Evolutionary conservation across 306 rosid genomes (phyloP), one percentile per base, ranked within the genome.

Genomic region (Carpinus fangiana): DNA sequence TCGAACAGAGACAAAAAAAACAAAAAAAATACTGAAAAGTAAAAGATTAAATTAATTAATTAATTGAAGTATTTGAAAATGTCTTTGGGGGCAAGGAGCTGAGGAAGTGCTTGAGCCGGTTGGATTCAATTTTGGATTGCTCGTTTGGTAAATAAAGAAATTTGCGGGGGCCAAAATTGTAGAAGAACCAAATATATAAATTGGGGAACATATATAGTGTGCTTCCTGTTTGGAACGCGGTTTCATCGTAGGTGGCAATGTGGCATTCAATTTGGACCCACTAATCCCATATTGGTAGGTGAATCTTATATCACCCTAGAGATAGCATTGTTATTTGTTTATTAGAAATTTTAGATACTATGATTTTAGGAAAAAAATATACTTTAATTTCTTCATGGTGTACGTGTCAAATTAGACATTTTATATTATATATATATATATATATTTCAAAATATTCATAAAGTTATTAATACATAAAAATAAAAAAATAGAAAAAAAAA

Each of bases 211-310:
- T 5, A 41, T 41, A 38, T 79, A 76, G 57, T 69, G 72, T 66
- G 14, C 45, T 51, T 55, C 75, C 85, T 88, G 86, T 88, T 78
- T 7, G 31, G 76, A 36, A 90, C 94, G 92, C 92, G 94, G 83
- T 88, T 90, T 90, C 78, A 7, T 60, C 79, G 60, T 82, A 85
- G 83, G 90, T 90, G 90, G 83, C 86, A 76, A 85, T 82, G 90
- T 90, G 90, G 83, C 86, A 76, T 54, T 57, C 7, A 54, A 13
- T 18, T 65, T 73, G 68, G 82, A 70, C 60, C 72, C 72, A 38
- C 72, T 41, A 38, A 66, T 66, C 72, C 72, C 28, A 38, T 8
- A 9, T 38, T 66, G 9, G 3, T 4, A 36, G 51, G 23, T 66
- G 28, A 66, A 38, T 38, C 70, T 38, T 36, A 36, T 4, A 65